These are phyloP conservation scores for Leptographium procerum DNA, from an alignment of 2,329 filamentous ascomycete species.

Conservation along the genomic window DNA sequence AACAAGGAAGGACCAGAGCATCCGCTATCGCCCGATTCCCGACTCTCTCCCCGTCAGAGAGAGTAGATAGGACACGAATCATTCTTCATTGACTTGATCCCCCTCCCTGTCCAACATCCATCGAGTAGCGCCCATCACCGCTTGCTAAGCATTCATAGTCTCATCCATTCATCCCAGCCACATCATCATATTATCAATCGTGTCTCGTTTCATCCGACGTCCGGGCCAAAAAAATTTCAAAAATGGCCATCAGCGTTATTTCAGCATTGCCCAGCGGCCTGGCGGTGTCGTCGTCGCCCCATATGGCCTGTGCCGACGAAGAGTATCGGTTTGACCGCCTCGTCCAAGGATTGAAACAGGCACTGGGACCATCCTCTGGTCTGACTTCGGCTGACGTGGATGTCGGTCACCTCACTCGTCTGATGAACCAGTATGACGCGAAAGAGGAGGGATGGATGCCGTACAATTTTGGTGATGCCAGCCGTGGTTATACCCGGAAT, in stretches of 20 bases:
- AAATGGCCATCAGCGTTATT: background rate
- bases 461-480: slow-evolving; percentile 63
- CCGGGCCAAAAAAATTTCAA: background rate
- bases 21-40: slow-evolving; percentile 3
- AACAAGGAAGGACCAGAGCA: background rate
- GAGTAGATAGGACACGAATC: background rate
- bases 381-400: slow-evolving; percentile 75
- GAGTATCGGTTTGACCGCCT: slow-evolving; percentile 51
- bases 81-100: background rate
- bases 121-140: background rate
- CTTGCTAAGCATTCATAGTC: background rate
- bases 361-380: slow-evolving; percentile 70
- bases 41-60: background rate
- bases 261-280: background rate
- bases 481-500: slow-evolving; percentile 71
- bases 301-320: slow-evolving; percentile 12
- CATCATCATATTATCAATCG: background rate
- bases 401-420: slow-evolving; percentile 52
- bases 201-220: background rate
- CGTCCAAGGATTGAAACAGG: slow-evolving; percentile 59
- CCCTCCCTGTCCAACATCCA: background rate
- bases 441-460: slow-evolving; percentile 57
- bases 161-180: background rate
- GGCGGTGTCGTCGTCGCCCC: background rate
- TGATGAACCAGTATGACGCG: slow-evolving; percentile 68